Conservation (phyloP, 768 basidiomycete species). For the Suillus clintonianus region DNA sequence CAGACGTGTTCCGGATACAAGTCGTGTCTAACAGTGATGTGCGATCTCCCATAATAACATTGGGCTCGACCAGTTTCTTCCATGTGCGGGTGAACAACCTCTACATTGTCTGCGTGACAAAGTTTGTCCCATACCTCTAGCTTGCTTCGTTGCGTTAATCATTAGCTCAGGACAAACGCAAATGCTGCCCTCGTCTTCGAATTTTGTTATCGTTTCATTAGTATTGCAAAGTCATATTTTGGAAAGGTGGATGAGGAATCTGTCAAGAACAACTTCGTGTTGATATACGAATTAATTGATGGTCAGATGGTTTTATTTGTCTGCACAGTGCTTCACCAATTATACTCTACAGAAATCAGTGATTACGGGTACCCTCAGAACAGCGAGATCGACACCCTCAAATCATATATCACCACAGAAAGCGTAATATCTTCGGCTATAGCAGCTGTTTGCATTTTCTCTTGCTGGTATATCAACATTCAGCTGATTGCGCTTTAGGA, state of each 20-base stretch:
- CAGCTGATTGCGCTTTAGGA: conserved; percentile 53
- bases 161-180: conserved; percentile 77
- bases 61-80: conserved; percentile 98
- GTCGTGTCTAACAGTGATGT: conserved; percentile 98
- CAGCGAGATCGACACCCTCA: conserved; percentile 96
- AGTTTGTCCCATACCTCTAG: conserved; percentile 51
- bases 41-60: conserved; percentile 93
- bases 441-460: conserved; percentile 61
- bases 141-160: background rate
- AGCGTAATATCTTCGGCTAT: conserved; percentile 87
- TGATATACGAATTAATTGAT: conserved; percentile 97
- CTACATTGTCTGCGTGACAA: conserved; percentile 94
- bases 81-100: conserved; percentile 95
- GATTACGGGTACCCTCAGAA: conserved; percentile 99
- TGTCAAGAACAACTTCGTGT: conserved; percentile 98
- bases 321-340: background rate
- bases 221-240: conserved; percentile 94
- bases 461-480: background rate
- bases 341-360: conserved; percentile 73
- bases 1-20: conserved; percentile 98
- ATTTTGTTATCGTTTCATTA: conserved; percentile 95
- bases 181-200: conserved; percentile 98
- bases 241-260: conserved; percentile 98
- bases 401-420: conserved; percentile 97
- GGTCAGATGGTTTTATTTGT: conserved; percentile 49